phyloP scores from a whole-genome alignment of 2,329 filamentous ascomycete genomes.

The Phialocephala subalpina region DNA sequence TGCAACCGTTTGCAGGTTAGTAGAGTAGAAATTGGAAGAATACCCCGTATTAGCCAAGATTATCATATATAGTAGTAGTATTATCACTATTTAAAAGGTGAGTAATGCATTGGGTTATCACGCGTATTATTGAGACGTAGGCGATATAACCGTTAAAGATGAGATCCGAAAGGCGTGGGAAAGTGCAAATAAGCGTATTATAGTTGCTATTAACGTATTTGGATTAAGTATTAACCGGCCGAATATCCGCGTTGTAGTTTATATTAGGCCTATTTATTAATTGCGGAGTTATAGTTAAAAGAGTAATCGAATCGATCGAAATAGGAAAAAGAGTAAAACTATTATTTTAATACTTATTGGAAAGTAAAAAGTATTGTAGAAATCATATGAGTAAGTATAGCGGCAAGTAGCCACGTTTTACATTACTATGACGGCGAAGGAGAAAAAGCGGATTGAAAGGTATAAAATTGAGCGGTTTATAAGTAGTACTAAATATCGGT shows the following conservation, averaged over 20 bases:
- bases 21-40: slow-evolving; percentile 16
- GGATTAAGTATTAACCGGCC: slow-evolving; percentile 6
- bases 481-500: neutral
- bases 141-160: neutral
- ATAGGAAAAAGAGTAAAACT: slow-evolving; percentile 6
- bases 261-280: slow-evolving; percentile 11
- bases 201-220: slow-evolving; percentile 10
- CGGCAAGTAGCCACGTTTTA: slow-evolving; percentile 4
- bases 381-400: slow-evolving; percentile 2
- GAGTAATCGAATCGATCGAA: neutral
- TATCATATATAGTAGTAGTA: slow-evolving; percentile 20
- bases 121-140: slow-evolving; percentile 4
- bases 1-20: slow-evolving; percentile 12
- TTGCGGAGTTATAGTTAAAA: slow-evolving; percentile 4
- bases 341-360: neutral
- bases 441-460: too few relatives aligned
- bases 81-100: slow-evolving; percentile 14
- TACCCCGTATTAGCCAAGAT: slow-evolving; percentile 8
- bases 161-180: slow-evolving; percentile 7
- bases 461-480: too few relatives aligned
- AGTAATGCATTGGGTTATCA: slow-evolving; percentile 12
- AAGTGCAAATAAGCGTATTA: slow-evolving; percentile 3
- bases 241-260: slow-evolving; percentile 1
- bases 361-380: neutral
- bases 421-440: slow-evolving; percentile 10